Conservation (phyloP, 1,139 yeast genomes). For the Lodderomyces orthopsilosis region DNA sequence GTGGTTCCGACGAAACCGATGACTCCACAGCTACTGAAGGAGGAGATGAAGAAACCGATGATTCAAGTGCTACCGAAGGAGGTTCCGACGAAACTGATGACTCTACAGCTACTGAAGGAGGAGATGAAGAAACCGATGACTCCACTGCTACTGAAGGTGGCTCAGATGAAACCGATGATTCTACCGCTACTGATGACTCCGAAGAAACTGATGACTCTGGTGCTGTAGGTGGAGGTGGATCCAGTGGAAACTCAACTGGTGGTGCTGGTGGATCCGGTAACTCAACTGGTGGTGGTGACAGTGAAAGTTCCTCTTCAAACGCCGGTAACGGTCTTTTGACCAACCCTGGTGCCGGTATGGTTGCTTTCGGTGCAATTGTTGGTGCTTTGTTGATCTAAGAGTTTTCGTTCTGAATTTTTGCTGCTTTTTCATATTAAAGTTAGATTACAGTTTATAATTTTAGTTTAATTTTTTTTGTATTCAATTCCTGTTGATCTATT, state of each 20-base stretch:
- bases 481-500: background rate
- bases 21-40: conserved; percentile 6
- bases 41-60: background rate
- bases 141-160: conserved; percentile 1
- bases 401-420: background rate
- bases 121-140: conserved; percentile 7
- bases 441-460: conserved; percentile 1
- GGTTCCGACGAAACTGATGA: conserved; percentile 7
- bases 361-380: background rate
- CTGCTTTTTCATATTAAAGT: background rate
- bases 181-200: conserved; percentile 16
- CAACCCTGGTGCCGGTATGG: conserved; percentile 4
- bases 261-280: conserved; percentile 6
- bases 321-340: background rate
- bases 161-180: conserved; percentile 17
- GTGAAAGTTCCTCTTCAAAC: conserved; percentile 1
- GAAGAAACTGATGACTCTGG: conserved; percentile 10
- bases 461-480: background rate
- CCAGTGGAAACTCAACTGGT: conserved; percentile 7
- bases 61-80: conserved; percentile 11
- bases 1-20: conserved; percentile 7
- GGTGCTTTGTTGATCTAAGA: conserved; percentile 5
- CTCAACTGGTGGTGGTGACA: background rate
- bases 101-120: conserved; percentile 4
- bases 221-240: conserved; percentile 12